phyloP scores from a whole-genome alignment of 2,329 filamentous ascomycete genomes.

The Fusarium sororula region DNA sequence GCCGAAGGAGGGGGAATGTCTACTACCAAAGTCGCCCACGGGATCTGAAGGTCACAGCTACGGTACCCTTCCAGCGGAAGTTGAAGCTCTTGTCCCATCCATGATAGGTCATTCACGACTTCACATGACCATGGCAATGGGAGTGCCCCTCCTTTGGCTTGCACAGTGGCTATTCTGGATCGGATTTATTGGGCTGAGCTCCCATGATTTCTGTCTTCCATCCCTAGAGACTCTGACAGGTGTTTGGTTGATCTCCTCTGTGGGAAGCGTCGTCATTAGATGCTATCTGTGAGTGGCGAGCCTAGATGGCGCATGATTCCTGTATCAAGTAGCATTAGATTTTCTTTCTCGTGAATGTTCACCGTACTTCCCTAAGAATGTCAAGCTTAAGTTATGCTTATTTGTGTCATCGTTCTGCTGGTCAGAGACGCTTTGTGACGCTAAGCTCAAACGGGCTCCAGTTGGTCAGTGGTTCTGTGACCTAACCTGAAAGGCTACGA shows the following conservation, averaged over 20 bases:
- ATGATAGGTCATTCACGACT: neutral
- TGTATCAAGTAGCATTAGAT: neutral
- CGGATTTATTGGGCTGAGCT: slow-evolving; percentile 17
- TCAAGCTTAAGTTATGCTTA: neutral
- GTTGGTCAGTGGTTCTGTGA: no score
- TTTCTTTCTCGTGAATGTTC: neutral
- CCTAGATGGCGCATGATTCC: neutral
- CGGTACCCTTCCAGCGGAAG: neutral
- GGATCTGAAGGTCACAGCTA: neutral
- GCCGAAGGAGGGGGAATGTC: neutral
- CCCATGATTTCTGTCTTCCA: neutral
- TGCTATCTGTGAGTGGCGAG: neutral
- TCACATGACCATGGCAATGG: neutral
- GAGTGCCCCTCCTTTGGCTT: neutral
- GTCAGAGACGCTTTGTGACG: no score
- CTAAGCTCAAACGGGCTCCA: neutral
- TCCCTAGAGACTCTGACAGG: fast-evolving
- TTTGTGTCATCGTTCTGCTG: no score
- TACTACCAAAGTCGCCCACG: neutral
- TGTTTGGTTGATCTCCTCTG: neutral
- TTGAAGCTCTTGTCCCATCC: neutral
- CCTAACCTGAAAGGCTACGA: neutral
- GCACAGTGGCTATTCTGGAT: slow-evolving; percentile 26
- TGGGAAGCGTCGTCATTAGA: neutral
- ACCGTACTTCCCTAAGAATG: fast-evolving